Evolutionary conservation across 805 yeast species (phyloP), one percentile per base, ranked within the genome.

Genomic region (Ogataea ganodermae): DNA sequence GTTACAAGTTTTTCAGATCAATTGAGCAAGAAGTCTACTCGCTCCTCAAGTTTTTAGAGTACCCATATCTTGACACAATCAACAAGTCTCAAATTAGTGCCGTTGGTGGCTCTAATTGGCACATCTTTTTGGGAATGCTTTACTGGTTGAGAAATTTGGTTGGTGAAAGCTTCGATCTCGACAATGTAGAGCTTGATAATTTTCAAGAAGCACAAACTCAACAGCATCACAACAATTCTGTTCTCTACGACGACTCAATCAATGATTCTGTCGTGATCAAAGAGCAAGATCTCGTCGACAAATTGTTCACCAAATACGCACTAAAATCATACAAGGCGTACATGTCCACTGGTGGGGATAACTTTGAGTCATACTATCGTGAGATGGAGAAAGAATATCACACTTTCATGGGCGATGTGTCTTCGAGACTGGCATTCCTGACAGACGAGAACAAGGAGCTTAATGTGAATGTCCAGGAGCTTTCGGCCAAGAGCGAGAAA

Each of bases 31-130:
- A 90, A 52, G 86, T 89, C 3, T 85, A 83, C 51, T 74, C 78
- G 16, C 68, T 88, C 16, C 68, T 90, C 56, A 84, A 80, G 60
- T 74, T 73, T 30, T 63, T 89, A 50, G 79, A 79, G 41, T 90
- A 90, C 58, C 97, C 97, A 1, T 89, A 84, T 62, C 65, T 89
- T 48, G 95, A 86, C 33, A 72, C 87, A 0, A 82, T 91, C 32
- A 87, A 85, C 64, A 84, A 90, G 59, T 84, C 94, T 1, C 95
- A 89, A 61, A 83, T 90, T 31, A 81, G 90, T 31, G 96, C 96
- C 0, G 96, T 89, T 10, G 96, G 96, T 5, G 96, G 96, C 2
- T 82, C 85, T 41, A 83, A 82, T 55, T 90, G 97, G 97, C 89
- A 88, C 10, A 76, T 78, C 6, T 87, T 89, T 54, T 65, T 90